Base-by-base conservation (phyloP, 345 rosid species). In the Eutrema japonicum region DNA sequence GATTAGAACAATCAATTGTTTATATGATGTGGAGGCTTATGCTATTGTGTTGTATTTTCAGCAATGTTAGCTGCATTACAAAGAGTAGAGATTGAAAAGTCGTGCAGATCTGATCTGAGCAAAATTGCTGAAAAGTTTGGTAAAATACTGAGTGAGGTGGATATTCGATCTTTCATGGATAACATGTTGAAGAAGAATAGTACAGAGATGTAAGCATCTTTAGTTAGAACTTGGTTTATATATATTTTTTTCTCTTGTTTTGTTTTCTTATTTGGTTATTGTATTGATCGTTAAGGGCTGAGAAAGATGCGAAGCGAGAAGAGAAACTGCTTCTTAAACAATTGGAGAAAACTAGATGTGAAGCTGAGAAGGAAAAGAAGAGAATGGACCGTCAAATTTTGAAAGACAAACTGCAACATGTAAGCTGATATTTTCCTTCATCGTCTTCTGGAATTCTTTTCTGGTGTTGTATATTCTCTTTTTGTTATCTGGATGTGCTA, bases 321-420 rank as follows among this genome's bases (percentile, higher is more conserved):
- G 88, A 83, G 78, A 92, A 85, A 63, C 71, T 78, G 76, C 68
- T 83, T 60, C 78, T 86, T 48, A 95, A 80, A 77, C 86, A 95
- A 63, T 18, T 95, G 72, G 93, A 90, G 87, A 92, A 75, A 80
- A 84, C 63, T 69, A 89, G 78, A 80, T 82, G 77, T 45, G 86
- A 87, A 80, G 82, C 74, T 73, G 97, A 88, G 78, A 92, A 85
- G 76, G 94, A 92, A 83, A 89, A 85, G 79, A 95, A 80, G 82
- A 87, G 80, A 80, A 78, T 83, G 72, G 91, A 90, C 9, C 85
- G 90, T 48, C 86, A 92, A 72, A 61, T 77, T 35, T 79, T 71
- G 35, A 92, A 86, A 80, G 91, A 90, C 77, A 90, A 73, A 74
- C 38, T 76, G 73, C 91, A 80, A 82, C 79, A 45, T 54, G 97